A percentile compares a stretch with the other conserved stretches of the same genome.
Evolutionary conservation across 1,284 basidiomycete genomes (phyloP).

Genomic region (Rhodotorula sp.): DNA sequence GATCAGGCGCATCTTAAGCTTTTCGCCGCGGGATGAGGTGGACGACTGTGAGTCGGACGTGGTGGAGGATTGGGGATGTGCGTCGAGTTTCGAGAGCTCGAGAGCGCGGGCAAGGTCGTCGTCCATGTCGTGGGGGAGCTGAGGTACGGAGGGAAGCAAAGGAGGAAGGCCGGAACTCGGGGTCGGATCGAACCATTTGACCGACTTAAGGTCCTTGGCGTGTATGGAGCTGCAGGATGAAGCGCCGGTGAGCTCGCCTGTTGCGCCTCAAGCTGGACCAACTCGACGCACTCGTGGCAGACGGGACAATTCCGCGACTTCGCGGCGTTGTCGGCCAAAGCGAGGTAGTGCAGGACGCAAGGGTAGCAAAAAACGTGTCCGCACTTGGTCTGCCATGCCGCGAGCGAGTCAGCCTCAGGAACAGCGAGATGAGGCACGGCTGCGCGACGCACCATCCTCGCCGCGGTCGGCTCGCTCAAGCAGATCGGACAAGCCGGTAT

Average conservation of each 20-base stretch:
- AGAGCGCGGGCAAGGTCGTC: slow-evolving; percentile 26
- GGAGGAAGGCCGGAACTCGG: background rate
- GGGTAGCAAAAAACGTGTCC: slow-evolving; percentile 58
- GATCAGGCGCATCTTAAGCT: slow-evolving; percentile 79
- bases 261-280: background rate
- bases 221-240: slow-evolving; percentile 59
- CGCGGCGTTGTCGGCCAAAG: slow-evolving; percentile 56
- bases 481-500: slow-evolving; percentile 85
- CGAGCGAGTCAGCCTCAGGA: background rate
- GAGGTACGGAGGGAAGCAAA: background rate
- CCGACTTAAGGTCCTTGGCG: slow-evolving; percentile 85
- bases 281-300: slow-evolving; percentile 66
- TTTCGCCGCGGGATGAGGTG: background rate
- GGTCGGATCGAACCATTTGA: slow-evolving; percentile 58
- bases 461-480: slow-evolving; percentile 81
- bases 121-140: slow-evolving; percentile 1
- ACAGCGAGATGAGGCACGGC: too few species aligned
- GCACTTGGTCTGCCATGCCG: slow-evolving; percentile 14
- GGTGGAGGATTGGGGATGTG: background rate
- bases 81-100: slow-evolving; percentile 22
- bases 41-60: background rate
- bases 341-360: slow-evolving; percentile 88
- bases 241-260: too few species aligned
- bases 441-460: slow-evolving; percentile 82
- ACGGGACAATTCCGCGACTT: slow-evolving; percentile 91